A percentile compares a stretch with the other conserved stretches of the same genome.
These are phyloP conservation scores for Mycena kentingensis DNA, from an alignment of 768 basidiomycete species.

Conservation along the genomic window DNA sequence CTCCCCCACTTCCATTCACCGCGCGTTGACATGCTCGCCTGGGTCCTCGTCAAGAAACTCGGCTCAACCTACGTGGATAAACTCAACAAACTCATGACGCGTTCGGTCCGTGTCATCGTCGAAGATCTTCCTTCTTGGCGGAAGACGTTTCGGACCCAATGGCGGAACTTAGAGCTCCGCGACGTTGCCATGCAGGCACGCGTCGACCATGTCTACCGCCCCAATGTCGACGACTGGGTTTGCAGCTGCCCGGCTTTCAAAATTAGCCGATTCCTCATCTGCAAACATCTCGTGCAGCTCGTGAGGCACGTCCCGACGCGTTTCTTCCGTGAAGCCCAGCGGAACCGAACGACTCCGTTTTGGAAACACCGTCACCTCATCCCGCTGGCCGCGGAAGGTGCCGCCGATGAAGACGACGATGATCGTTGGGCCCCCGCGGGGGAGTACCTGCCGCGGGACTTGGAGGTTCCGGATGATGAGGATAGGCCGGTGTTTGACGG, in stretches of 20 bases:
- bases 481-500: too few relatives aligned
- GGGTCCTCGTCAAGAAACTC: slow-evolving; percentile 25
- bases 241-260: not conserved
- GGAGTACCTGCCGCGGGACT: not conserved
- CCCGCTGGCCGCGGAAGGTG: too few relatives aligned
- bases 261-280: not conserved
- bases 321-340: not conserved
- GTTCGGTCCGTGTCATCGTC: slow-evolving; percentile 1
- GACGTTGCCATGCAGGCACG: too few relatives aligned
- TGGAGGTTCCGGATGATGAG: not conserved
- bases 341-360: not conserved
- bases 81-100: slow-evolving; percentile 4
- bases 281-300: not conserved
- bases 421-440: too few relatives aligned
- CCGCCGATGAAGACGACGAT: too few relatives aligned
- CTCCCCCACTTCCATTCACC: slow-evolving; percentile 25
- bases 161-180: too few relatives aligned
- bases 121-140: slow-evolving; percentile 13
- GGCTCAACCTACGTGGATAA: slow-evolving; percentile 18
- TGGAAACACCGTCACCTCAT: not conserved
- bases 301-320: not conserved
- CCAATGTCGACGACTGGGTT: too few relatives aligned
- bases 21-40: slow-evolving; percentile 25
- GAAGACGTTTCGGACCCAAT: slow-evolving; percentile 10
- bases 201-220: too few relatives aligned